These are phyloP conservation scores for Platanthera zijinensis DNA, from an alignment of 106 monocot species.

Conservation along the genomic window DNA sequence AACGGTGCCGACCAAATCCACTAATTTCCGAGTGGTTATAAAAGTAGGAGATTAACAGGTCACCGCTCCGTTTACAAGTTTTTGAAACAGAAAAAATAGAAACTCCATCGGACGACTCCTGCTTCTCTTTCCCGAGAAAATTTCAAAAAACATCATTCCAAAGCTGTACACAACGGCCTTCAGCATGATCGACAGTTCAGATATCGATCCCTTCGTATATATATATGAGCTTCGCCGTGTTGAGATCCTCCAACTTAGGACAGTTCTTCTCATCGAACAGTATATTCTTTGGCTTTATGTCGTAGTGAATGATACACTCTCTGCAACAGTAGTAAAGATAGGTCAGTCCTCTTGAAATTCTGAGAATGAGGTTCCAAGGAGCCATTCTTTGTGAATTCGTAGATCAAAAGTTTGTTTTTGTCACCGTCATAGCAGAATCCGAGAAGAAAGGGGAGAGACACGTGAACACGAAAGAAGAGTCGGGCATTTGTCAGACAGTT, in stretches of 20 bases:
- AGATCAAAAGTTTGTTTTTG: constrained; percentile 9
- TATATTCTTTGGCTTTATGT: constrained; percentile 42
- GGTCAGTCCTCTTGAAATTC: constrained; percentile 24
- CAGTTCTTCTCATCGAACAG: constrained; percentile 20
- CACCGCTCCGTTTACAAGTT: too few species aligned
- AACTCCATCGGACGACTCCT: background rate
- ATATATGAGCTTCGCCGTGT: constrained; percentile 29
- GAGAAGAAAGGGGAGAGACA: too few species aligned
- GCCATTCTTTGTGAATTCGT: constrained; percentile 32
- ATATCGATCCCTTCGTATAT: constrained; percentile 22
- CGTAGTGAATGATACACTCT: constrained; percentile 36
- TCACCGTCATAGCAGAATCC: too few species aligned
- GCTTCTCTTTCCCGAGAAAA: constrained; percentile 29
- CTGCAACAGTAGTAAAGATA: constrained; percentile 39
- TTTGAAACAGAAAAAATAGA: constrained; percentile 6
- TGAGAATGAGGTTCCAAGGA: constrained; percentile 21
- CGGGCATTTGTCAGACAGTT: too few species aligned
- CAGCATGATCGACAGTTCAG: constrained; percentile 22
- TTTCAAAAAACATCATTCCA: constrained; percentile 38
- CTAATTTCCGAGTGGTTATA: too few species aligned
- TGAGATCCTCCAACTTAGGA: constrained; percentile 38
- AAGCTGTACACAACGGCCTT: constrained; percentile 43
- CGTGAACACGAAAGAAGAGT: too few species aligned
- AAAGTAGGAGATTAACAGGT: too few species aligned
- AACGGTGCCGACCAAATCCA: too few species aligned